Conservation (phyloP, 139 green algal genomes). For the Micromonas pusilla region DNA sequence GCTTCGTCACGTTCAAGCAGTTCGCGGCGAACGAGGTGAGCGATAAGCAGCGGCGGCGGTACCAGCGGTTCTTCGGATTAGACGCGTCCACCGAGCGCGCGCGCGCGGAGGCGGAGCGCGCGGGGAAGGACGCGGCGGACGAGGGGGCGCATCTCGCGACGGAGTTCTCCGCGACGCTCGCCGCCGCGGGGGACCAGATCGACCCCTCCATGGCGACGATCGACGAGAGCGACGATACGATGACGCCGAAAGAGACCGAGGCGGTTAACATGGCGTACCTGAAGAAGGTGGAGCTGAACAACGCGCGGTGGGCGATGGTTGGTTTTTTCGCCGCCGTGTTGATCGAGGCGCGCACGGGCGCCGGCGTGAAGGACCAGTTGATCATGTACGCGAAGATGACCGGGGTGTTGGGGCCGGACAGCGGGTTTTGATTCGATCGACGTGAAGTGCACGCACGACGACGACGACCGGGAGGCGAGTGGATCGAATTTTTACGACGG, state of each 20-base stretch:
- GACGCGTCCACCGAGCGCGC: background rate
- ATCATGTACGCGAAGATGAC: background rate
- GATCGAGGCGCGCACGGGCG: constrained; percentile 15
- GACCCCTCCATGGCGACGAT: background rate
- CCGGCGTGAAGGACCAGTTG: background rate
- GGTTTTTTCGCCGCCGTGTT: constrained; percentile 1
- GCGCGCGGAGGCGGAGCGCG: background rate
- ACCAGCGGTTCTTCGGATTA: constrained; percentile 10
- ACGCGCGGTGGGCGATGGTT: constrained; percentile 20
- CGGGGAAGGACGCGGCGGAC: background rate
- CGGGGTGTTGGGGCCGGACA: background rate
- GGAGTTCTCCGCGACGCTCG: background rate
- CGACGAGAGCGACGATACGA: background rate
- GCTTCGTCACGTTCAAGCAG: background rate
- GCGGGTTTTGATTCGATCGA: constrained; percentile 14
- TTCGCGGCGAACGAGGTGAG: background rate
- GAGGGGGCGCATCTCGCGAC: background rate
- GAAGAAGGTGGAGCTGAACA: constrained; percentile 21
- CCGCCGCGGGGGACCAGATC: background rate
- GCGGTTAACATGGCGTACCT: background rate
- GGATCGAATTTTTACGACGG: too few species aligned
- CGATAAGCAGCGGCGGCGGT: background rate
- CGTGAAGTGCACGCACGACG: too few species aligned
- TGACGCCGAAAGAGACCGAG: background rate
- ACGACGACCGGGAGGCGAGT: too few species aligned